Conservation (phyloP, 1,284 basidiomycete species). For the Bjerkandera adusta region DNA sequence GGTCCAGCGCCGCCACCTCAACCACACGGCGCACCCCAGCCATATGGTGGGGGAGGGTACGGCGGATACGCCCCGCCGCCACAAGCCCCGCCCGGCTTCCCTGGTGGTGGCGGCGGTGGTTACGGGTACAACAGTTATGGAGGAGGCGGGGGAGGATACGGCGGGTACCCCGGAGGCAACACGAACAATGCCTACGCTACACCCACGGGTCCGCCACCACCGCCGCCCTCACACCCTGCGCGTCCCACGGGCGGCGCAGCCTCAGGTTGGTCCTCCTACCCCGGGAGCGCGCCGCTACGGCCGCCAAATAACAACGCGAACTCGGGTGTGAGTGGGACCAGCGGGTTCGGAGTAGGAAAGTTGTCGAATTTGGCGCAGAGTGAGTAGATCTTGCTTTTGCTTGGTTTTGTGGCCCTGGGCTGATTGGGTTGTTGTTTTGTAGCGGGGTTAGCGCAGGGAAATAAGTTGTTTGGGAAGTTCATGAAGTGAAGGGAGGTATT, state of each 20-base stretch:
- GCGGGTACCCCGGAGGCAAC: background rate
- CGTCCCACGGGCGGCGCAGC: no score
- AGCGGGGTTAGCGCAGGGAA: slow-evolving; percentile 15
- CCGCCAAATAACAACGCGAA: background rate
- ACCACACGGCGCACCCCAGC: slow-evolving; percentile 12
- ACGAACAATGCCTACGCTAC: background rate
- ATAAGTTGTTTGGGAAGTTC: slow-evolving; percentile 20
- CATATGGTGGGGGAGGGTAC: slow-evolving; percentile 9
- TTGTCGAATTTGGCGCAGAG: slow-evolving; percentile 24
- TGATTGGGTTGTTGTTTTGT: slow-evolving; percentile 3
- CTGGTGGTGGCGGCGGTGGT: no score
- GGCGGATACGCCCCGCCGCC: no score
- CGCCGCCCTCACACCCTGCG: background rate
- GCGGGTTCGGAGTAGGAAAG: background rate
- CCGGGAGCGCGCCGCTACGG: background rate
- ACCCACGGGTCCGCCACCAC: background rate
- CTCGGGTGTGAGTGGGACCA: background rate
- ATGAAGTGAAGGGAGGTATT: background rate
- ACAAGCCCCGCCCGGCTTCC: no score
- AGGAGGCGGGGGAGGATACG: background rate
- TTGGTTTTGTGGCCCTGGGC: background rate
- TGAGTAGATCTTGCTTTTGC: slow-evolving; percentile 14
- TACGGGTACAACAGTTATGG: no score
- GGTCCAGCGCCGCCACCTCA: slow-evolving; percentile 12
- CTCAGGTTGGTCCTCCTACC: slow-evolving; percentile 1